phyloP scores from a whole-genome alignment of 23 red algal species.

The Gracilaria domingensis region DNA sequence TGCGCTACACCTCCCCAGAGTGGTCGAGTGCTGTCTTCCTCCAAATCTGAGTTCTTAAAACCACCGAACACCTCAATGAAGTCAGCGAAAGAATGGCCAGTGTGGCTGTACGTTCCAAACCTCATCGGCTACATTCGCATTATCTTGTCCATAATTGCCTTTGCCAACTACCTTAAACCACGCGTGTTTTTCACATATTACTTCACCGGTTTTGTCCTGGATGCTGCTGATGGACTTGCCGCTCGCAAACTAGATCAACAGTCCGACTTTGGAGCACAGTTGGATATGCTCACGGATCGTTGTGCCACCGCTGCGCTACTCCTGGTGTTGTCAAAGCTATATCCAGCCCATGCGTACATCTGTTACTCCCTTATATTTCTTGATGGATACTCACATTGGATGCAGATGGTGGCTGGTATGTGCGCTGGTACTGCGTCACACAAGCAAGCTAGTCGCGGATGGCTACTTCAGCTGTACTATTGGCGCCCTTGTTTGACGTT shows the following conservation, averaged over 20 bases:
- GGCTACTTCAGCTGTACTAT: slow-evolving; percentile 88
- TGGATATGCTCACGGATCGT: slow-evolving; percentile 96
- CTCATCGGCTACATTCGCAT: slow-evolving; percentile 93
- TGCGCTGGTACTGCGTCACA: slow-evolving; percentile 67
- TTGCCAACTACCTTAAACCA: slow-evolving; percentile 54
- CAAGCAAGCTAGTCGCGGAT: slow-evolving; percentile 60
- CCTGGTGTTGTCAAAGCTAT: slow-evolving; percentile 56
- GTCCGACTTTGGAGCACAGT: slow-evolving; percentile 78
- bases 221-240: slow-evolving; percentile 94
- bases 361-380: slow-evolving; percentile 76
- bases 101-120: slow-evolving; percentile 86
- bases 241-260: slow-evolving; percentile 78
- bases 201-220: slow-evolving; percentile 79
- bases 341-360: slow-evolving; percentile 32
- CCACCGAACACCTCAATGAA: background rate
- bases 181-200: slow-evolving; percentile 74
- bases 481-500: slow-evolving; percentile 81
- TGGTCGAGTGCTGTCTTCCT: too few species aligned
- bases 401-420: slow-evolving; percentile 84
- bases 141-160: slow-evolving; percentile 72
- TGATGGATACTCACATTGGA: slow-evolving; percentile 88
- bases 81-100: slow-evolving; percentile 38
- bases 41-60: background rate
- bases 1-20: too few species aligned
- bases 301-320: slow-evolving; percentile 78